Evolutionary conservation across 2,329 filamentous ascomycete genomes (phyloP), one percentile per base, ranked within the genome.

Genomic region (Ceratocystis cubensis): DNA sequence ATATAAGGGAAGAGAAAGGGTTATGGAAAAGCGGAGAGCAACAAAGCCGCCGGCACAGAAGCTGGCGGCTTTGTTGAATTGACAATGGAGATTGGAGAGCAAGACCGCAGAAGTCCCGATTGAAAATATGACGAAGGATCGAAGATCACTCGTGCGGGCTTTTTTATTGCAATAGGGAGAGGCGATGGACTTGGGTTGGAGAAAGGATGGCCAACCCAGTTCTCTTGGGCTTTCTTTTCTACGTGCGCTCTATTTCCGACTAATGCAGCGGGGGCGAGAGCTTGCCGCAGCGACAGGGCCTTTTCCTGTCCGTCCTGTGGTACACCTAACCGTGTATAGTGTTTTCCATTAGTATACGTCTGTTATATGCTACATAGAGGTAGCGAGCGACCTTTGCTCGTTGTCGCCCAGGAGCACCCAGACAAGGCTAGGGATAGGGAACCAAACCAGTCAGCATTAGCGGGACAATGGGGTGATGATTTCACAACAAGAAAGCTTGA

Each of bases 201-300:
- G 53, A 57, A 25, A 59, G 15, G 22, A 59, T 20, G 15, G n/a
- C n/a, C 2, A 8, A 3, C 56, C 30, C 25, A n/a, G 13, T 59
- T 30, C 56, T 28, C 56, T 59, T 59, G 13, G 30, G n/a, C 25
- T 30, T 59, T 59, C 56, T 59, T n/a, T 37, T 59, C 56, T 59
- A 30, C 25, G 17, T 59, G 30, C 30, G 56, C 15, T 59, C 56
- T 37, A n/a, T 59, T 37, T 59, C 28, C 56, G 56, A n/a, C 25
- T 17, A 33, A 59, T 59, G 28, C 30, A 37, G 30, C 7, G 28
- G n/a, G 22, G 7, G 17, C 56, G 53, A 57, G 28, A 30, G 53
- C 53, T 37, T 57, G 53, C 53, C 28, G 53, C 53, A 30, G 53
- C 53, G 53, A 33, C 48, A 10, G 25, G 28, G 53, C 13, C 56